Percentiles rank a stretch among this genome's conserved stretches.
phyloP scores from a whole-genome alignment of 257 asterid genomes.

The Scutellaria minor region DNA sequence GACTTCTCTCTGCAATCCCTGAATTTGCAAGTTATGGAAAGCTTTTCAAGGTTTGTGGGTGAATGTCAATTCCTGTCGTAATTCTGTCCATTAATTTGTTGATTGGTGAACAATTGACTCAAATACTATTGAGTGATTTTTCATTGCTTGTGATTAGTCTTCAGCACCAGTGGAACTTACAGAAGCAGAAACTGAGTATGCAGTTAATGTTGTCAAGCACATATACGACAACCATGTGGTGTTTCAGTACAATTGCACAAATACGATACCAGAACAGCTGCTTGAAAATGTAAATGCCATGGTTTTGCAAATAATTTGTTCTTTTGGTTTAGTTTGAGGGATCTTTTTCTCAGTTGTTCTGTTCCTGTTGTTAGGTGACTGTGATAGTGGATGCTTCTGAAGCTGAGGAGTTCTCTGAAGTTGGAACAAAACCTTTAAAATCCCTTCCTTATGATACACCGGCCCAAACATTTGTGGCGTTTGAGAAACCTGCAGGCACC shows the following conservation, averaged over 20 bases:
- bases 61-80: constrained; percentile 4
- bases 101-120: constrained; percentile 17
- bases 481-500: constrained; percentile 92
- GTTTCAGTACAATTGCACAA: constrained; percentile 97
- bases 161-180: constrained; percentile 98
- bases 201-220: constrained; percentile 97
- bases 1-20: constrained; percentile 74
- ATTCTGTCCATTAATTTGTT: constrained; percentile 1
- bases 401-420: constrained; percentile 93
- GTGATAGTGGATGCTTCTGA: constrained; percentile 97
- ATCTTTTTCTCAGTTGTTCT: constrained; percentile 28
- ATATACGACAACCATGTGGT: constrained; percentile 86
- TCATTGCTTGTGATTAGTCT: constrained; percentile 60
- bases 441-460: constrained; percentile 93
- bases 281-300: constrained; percentile 75
- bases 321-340: not conserved
- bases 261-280: constrained; percentile 91
- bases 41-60: constrained; percentile 84
- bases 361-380: constrained; percentile 56
- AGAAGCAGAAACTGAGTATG: constrained; percentile 98
- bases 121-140: not conserved
- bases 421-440: constrained; percentile 75
- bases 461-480: constrained; percentile 90
- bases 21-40: constrained; percentile 85
- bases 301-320: constrained; percentile 2